phyloP scores from a whole-genome alignment of 2,329 filamentous ascomycete genomes.

The Rhexocercosporidium sp. region DNA sequence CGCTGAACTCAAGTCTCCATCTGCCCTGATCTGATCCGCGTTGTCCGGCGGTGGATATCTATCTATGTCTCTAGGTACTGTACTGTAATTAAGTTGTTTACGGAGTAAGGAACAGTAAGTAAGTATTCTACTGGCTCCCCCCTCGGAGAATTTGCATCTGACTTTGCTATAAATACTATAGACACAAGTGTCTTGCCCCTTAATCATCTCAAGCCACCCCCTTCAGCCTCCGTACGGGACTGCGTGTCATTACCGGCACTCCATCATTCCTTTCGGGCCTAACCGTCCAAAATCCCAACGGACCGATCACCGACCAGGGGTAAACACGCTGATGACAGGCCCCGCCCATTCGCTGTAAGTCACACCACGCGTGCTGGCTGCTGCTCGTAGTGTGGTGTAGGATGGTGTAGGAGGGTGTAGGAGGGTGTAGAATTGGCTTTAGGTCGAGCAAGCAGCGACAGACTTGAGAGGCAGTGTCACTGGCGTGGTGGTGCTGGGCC shows the following conservation, averaged over 20 bases:
- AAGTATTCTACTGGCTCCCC: too few species aligned
- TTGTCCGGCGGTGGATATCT: neutral
- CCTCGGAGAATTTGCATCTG: neutral
- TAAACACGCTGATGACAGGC: neutral
- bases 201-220: neutral
- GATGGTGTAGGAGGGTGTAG: too few species aligned
- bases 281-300: neutral
- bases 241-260: conserved; percentile 11
- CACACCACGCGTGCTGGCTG: neutral
- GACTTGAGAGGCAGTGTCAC: too few species aligned
- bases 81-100: too few species aligned
- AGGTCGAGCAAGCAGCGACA: too few species aligned
- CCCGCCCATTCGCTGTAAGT: neutral
- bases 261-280: conserved; percentile 3
- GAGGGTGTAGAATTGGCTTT: too few species aligned
- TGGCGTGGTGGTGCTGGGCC: too few species aligned
- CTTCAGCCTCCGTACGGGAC: neutral
- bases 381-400: too few species aligned
- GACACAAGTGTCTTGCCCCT: neutral
- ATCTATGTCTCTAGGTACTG: too few species aligned
- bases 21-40: neutral
- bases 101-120: too few species aligned
- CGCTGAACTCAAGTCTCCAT: too few species aligned
- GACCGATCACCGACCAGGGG: neutral
- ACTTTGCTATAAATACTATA: neutral